These are phyloP conservation scores for Backusella psychrophila DNA, from an alignment of 192 early-diverging fungal species.

Conservation along the genomic window DNA sequence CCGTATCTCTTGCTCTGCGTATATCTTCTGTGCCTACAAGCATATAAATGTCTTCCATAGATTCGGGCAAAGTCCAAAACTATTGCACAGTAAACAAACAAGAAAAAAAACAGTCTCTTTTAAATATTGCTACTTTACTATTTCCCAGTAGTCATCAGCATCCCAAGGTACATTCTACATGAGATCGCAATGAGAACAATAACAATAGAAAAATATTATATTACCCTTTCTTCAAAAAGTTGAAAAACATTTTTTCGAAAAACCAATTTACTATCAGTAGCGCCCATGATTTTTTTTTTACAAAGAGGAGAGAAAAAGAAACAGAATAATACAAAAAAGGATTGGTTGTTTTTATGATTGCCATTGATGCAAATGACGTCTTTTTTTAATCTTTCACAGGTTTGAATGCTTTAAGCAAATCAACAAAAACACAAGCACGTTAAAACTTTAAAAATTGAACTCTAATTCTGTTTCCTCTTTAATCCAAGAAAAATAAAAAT, in stretches of 20 bases:
- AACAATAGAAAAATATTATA: too few species aligned
- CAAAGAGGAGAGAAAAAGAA: neutral
- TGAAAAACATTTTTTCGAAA: constrained; percentile 88
- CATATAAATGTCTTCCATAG: constrained; percentile 82
- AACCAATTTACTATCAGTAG: constrained; percentile 82
- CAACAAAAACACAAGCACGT: neutral
- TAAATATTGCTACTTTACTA: neutral
- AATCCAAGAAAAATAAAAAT: neutral
- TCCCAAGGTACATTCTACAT: constrained; percentile 24
- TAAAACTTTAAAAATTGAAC: neutral
- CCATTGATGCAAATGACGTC: neutral
- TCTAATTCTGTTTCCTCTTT: neutral
- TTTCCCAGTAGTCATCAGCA: constrained; percentile 29
- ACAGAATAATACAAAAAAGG: neutral
- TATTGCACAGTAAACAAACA: constrained; percentile 20
- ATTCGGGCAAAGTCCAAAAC: constrained; percentile 78
- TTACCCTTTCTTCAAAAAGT: constrained; percentile 75
- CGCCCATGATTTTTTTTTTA: constrained; percentile 61
- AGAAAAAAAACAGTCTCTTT: neutral
- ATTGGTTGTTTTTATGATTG: neutral
- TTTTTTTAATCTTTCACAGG: neutral
- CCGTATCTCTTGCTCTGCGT: constrained; percentile 69
- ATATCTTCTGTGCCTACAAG: constrained; percentile 82
- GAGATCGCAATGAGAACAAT: neutral
- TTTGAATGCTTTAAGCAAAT: neutral